phyloP scores from a whole-genome alignment of 805 yeast genomes.

The Candida pini region DNA sequence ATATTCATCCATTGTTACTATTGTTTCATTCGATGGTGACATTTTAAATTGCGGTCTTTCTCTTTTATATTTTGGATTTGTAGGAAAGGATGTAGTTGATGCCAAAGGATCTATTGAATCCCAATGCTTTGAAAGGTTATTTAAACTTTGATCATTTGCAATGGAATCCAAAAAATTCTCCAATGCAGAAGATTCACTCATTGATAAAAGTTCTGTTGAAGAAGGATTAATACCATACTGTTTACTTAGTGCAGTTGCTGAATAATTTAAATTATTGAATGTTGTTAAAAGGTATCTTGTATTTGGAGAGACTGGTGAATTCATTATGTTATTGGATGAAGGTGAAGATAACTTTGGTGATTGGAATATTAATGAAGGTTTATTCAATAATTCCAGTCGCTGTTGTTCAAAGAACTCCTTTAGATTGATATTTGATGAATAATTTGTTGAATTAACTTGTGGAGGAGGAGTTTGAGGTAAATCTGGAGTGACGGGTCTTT shows the following conservation, averaged over 20 bases:
- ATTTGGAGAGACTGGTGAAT: conserved; percentile 27
- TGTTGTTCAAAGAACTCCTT: conserved; percentile 14
- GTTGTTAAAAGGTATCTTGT: conserved; percentile 27
- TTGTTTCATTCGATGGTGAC: neutral
- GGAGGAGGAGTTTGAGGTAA: no score
- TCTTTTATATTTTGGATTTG: neutral
- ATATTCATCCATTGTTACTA: neutral
- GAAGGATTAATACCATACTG: neutral
- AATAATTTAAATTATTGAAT: conserved; percentile 22
- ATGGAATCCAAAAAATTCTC: conserved; percentile 32
- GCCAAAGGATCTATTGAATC: conserved; percentile 27
- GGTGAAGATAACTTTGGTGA: conserved; percentile 7
- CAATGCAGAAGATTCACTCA: conserved; percentile 29
- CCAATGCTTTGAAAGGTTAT: conserved; percentile 27
- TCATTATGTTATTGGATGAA: conserved; percentile 1
- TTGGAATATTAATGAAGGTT: conserved; percentile 7
- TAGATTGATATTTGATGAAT: no score
- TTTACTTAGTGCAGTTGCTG: conserved; percentile 10
- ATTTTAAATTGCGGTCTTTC: neutral
- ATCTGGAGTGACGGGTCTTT: no score
- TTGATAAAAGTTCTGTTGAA: conserved; percentile 23
- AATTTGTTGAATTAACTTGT: no score
- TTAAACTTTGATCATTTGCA: conserved; percentile 27
- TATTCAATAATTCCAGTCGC: conserved; percentile 11
- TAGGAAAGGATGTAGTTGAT: neutral